Percentiles rank a stretch among this genome's conserved stretches.
These are phyloP conservation scores for Hsuehochloa calcarea DNA, from an alignment of 176 grass and related monocot genomes.

Conservation along the genomic window DNA sequence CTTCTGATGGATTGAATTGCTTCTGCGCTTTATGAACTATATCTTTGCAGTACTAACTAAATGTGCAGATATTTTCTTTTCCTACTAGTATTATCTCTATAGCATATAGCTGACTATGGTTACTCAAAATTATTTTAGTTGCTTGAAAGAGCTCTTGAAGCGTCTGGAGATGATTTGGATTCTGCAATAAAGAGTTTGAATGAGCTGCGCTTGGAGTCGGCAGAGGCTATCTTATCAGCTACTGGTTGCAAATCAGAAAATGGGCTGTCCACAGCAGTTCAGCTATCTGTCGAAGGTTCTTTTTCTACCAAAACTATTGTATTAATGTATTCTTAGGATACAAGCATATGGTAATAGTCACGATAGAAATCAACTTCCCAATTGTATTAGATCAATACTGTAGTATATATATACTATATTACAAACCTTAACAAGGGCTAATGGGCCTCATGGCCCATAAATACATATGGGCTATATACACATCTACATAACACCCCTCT, in stretches of 20 bases:
- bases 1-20: background rate
- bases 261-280: conserved; percentile 16
- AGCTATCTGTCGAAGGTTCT: conserved; percentile 42
- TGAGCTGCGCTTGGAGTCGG: conserved; percentile 56
- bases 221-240: conserved; percentile 39
- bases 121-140: conserved; percentile 57
- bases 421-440: too few species aligned
- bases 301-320: background rate
- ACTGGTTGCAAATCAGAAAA: conserved; percentile 43
- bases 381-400: too few species aligned
- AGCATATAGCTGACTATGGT: background rate
- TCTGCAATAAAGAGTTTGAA: conserved; percentile 78
- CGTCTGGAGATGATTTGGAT: conserved; percentile 85
- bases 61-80: background rate
- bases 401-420: too few species aligned
- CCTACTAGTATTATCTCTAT: background rate
- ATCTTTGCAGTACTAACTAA: background rate
- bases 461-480: too few species aligned
- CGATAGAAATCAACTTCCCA: too few species aligned
- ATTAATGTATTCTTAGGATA: background rate
- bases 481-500: too few species aligned
- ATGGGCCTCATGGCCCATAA: too few species aligned
- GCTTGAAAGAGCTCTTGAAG: conserved; percentile 78
- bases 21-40: background rate
- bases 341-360: background rate